Base-by-base conservation (phyloP, 208 protist genomes). In the Angomonas desouzai region DNA sequence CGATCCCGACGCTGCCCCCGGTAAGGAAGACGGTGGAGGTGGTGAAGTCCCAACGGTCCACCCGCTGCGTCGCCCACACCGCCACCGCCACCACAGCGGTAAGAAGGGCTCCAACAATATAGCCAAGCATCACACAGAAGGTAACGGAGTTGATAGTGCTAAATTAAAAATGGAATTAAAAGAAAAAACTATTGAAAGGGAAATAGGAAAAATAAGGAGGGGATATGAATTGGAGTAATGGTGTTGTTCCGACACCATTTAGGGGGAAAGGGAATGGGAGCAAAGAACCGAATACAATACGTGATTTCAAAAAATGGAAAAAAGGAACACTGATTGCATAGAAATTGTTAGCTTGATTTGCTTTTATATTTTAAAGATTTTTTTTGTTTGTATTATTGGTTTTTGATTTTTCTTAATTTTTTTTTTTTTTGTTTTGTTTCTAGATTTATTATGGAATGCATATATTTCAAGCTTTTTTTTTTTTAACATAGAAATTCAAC, bases 1-100 rank as follows among this genome's bases (percentile, higher is more conserved):
- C 91, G 63, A 97, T 97, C 34, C 92, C 92, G 0, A 51, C 64
- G 57, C 87, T 93, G 43, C 92, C 92, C 33, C 92, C 92, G 11
- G 87, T 93, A 38, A 97, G 64, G 29, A 94, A 75, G 48, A 85
- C 89, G 47, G 68, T 81, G 22, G 77, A 83, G n/a, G 70, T 70
- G 28, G 33, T 25, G 40, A 89, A 78, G 2, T 76, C 64, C 77
- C 80, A 87, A 13, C 66, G 59, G 4, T 77, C 74, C n/a, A 89
- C 81, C 3, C 75, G 77, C 45, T 94, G 84, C 40, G 76, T 72
- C 34, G 83, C 76, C 68, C 61, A 87, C 16, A 27, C 34, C 7
- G 77, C 79, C 0, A 38, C 60, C 25, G 32, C 11, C 53, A 74
- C 38, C n/a, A 88, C 13, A 29, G 58, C 66, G 1, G 28, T 30